Base-by-base conservation (phyloP, 164 flowering plant genomes). In the Taxillus chinensis region DNA sequence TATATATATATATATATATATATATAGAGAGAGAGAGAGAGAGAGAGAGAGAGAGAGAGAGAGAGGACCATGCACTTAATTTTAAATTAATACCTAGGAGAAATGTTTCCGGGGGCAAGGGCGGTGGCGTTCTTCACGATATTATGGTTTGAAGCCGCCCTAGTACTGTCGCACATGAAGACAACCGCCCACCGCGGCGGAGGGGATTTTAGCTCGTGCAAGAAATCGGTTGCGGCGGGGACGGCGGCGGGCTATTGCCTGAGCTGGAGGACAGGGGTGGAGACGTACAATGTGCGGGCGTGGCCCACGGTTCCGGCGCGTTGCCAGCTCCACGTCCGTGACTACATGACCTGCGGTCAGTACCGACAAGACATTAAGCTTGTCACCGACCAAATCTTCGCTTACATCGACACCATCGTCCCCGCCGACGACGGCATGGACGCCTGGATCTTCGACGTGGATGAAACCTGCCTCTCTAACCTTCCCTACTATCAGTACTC, bases 381-480 rank as follows among this genome's bases (percentile, higher is more conserved):
- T 66, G 65, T 83, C 8, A 71, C 81, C 14, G 80, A 81, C 7
- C 79, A 81, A 55, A 82, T 86, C 7, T 43, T 39, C 52, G 14
- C 39, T 3, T 91, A 82, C 65, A 37, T 77, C 10, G 55, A 67
- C n/a, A 73, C 57, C 5, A 66, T 83, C 0, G 50, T 45, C 1
- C 59, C 73, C 17, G 57, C 68, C 3, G 72, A 39, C 49, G 91
- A 85, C 64, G 87, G 86, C 60, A 64, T 71, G 65, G 92, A 85
- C 64, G 95, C 89, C 67, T 91, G 95, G 95, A 73, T 86, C 62
- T 68, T 88, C 0, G 97, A 91, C 51, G 82, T 91, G 1, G 97
- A 90, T 55, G 97, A 90, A 58, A 90, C 96, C 15, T 91, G 96
- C 74, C 64, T 91, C 67, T 90, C 97, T 45, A 90, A 90, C 63